Evolutionary conservation across 1,284 basidiomycete species (phyloP), one percentile per base, ranked within the genome.

Genomic region (Grifola frondosa): DNA sequence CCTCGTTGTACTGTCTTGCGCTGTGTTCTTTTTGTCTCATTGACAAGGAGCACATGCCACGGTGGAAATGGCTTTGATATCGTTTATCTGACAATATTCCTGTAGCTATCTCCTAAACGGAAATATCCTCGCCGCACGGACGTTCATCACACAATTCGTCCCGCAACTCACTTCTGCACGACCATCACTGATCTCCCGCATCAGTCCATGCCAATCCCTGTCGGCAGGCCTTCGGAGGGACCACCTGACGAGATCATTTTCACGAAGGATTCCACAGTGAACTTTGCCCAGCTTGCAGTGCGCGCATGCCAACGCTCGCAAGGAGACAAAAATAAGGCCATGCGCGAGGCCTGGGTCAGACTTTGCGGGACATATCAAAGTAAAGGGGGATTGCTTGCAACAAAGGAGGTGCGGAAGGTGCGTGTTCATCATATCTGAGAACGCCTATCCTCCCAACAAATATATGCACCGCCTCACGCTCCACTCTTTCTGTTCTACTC

Each of bases 281-380:
- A 96, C 63, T 96, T 94, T 64, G 72, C 85, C 3, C 94, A 97
- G 60, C 76, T 97, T 40, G 90, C 88, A 0, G 77, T 97, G 9
- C 65, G 85, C 39, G 84, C 86, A 6, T 91, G 89, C 50, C 92
- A 96, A 64, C 80, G 90, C 21, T 84, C 87, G 1, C 82, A 89
- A 40, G 84, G 88, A 31, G 74, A 83, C 48, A 77, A 82, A 65
- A 80, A 84, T 65, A 89, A 77, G 62, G 70, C 73, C 6, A 76
- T 81, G 64, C 74, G 85, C 25, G 88, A 91, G 59, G 84, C 82
- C 25, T 95, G 91, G 91, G 73, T 91, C 26, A 74, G 84, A 30
- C 72, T 95, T 34, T 88, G 87, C 49, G 83, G 86, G 33, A 85
- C 88, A 13, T 94, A 93, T 63, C 82, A 87, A 55, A 81, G 82